Percentiles rank a stretch among this genome's conserved stretches.
phyloP scores from a whole-genome alignment of 2,329 filamentous ascomycete genomes.

The Apiospora aurea region DNA sequence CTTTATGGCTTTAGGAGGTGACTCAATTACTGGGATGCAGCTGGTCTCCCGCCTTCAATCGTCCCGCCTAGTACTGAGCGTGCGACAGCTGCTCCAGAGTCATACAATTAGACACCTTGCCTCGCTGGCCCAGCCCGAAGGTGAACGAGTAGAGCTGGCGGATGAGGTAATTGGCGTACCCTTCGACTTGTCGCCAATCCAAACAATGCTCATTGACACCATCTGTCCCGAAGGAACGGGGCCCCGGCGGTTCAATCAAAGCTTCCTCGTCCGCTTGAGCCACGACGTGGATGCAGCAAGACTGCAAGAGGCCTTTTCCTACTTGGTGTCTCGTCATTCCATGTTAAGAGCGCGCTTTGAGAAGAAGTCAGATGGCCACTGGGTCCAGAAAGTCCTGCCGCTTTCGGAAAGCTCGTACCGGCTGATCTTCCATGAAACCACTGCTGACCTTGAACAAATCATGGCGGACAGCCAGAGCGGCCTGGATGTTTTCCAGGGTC shows the following conservation, averaged over 20 bases:
- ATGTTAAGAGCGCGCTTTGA: slow-evolving; percentile 1
- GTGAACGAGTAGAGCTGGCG: background rate
- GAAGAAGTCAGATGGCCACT: background rate
- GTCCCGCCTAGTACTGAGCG: slow-evolving; percentile 24
- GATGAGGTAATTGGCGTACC: background rate
- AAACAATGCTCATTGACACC: background rate
- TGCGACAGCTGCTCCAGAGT: slow-evolving; percentile 15
- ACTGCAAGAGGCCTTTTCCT: background rate
- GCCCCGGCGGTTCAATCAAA: background rate
- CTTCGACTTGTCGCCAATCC: background rate
- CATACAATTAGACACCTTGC: slow-evolving; percentile 8
- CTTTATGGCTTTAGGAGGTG: slow-evolving; percentile 67
- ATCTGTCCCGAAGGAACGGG: background rate
- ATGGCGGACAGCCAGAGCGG: background rate
- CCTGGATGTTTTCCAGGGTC: background rate
- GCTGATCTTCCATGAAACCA: background rate
- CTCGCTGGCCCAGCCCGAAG: background rate
- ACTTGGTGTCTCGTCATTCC: background rate
- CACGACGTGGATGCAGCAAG: background rate
- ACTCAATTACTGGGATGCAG: slow-evolving; percentile 68
- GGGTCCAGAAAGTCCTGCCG: background rate
- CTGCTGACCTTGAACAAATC: background rate
- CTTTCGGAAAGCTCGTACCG: background rate
- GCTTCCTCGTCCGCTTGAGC: slow-evolving; percentile 3
- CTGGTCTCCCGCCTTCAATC: slow-evolving; percentile 52